Evolutionary conservation across 2,329 filamentous ascomycete species (phyloP).

Genomic region (Scedosporium apiospermum): DNA sequence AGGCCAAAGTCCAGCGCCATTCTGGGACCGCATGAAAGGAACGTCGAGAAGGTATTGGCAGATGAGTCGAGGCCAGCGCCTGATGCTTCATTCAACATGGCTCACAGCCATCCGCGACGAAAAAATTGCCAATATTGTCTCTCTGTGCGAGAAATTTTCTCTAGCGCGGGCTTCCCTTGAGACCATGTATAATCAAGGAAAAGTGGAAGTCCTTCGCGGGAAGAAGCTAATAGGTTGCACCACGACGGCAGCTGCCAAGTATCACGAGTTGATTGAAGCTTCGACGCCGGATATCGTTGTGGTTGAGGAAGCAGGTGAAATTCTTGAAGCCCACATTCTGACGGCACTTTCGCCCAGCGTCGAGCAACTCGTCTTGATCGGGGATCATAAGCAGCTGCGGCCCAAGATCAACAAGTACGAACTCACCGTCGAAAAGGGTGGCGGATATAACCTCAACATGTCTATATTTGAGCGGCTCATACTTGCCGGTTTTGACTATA

Average conservation of each 20-base stretch:
- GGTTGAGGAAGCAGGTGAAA: constrained; percentile 66
- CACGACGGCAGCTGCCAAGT: constrained; percentile 59
- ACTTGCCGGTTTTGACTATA: constrained; percentile 39
- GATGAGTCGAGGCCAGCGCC: constrained; percentile 29
- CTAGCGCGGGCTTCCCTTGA: constrained; percentile 28
- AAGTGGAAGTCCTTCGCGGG: constrained; percentile 31
- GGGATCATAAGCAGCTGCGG: constrained; percentile 63
- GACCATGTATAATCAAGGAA: constrained; percentile 31
- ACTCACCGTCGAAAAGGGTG: constrained; percentile 42
- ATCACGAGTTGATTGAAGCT: constrained; percentile 40
- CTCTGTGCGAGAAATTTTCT: constrained; percentile 30
- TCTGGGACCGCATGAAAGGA: constrained; percentile 18
- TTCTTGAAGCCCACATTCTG: constrained; percentile 50
- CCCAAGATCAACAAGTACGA: constrained; percentile 56
- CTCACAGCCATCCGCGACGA: constrained; percentile 37
- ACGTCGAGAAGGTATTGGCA: constrained; percentile 38
- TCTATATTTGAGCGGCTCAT: constrained; percentile 64
- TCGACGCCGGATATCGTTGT: constrained; percentile 51
- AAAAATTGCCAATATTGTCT: constrained; percentile 28
- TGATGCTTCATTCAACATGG: constrained; percentile 31
- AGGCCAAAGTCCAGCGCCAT: constrained; percentile 35
- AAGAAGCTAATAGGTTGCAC: constrained; percentile 61
- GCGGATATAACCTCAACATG: constrained; percentile 35
- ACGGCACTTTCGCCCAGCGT: constrained; percentile 45
- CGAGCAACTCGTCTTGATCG: constrained; percentile 60